A percentile compares a stretch with the other conserved stretches of the same genome.
Evolutionary conservation across 495 filamentous ascomycete genomes (phyloP).

Genomic region (Umbilicaria muhlenbergii): DNA sequence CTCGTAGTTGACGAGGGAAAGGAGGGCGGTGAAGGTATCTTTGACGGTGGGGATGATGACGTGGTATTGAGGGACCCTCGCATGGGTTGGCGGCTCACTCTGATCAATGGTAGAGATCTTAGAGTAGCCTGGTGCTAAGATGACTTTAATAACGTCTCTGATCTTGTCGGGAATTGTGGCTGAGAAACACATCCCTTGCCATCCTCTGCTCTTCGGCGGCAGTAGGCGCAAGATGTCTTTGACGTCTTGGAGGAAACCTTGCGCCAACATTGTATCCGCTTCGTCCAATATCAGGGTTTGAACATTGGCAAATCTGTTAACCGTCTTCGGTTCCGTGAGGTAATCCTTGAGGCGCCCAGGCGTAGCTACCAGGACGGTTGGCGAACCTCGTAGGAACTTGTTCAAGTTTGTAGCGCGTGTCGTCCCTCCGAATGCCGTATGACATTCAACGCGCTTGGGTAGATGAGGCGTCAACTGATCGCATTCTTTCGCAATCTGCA

Average conservation of each 20-base stretch:
- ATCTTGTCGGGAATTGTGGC: slow-evolving; percentile 52
- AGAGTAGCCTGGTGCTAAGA: slow-evolving; percentile 38
- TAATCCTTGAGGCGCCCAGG: slow-evolving; percentile 50
- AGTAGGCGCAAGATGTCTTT: slow-evolving; percentile 40
- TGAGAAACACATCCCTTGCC: slow-evolving; percentile 61
- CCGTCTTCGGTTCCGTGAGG: slow-evolving; percentile 29
- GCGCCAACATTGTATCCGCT: slow-evolving; percentile 47
- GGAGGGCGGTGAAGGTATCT: slow-evolving; percentile 35
- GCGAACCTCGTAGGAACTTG: slow-evolving; percentile 31
- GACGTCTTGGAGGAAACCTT: slow-evolving; percentile 41
- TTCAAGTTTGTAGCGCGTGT: slow-evolving; percentile 27
- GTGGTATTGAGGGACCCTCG: slow-evolving; percentile 43
- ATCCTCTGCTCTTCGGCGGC: slow-evolving; percentile 33
- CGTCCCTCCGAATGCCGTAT: slow-evolving; percentile 38
- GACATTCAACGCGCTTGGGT: slow-evolving; percentile 25
- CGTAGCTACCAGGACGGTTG: slow-evolving; percentile 43
- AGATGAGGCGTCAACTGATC: slow-evolving; percentile 32
- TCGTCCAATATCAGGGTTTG: slow-evolving; percentile 50
- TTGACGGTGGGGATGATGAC: slow-evolving; percentile 36
- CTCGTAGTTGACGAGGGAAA: slow-evolving; percentile 30
- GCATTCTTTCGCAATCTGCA: slow-evolving; percentile 49
- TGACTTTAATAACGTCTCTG: slow-evolving; percentile 40
- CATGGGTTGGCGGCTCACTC: slow-evolving; percentile 44
- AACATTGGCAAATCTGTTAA: slow-evolving; percentile 28
- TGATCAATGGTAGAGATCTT: slow-evolving; percentile 45